Conservation (phyloP, 768 basidiomycete genomes). For the Mycena kentingensis region DNA sequence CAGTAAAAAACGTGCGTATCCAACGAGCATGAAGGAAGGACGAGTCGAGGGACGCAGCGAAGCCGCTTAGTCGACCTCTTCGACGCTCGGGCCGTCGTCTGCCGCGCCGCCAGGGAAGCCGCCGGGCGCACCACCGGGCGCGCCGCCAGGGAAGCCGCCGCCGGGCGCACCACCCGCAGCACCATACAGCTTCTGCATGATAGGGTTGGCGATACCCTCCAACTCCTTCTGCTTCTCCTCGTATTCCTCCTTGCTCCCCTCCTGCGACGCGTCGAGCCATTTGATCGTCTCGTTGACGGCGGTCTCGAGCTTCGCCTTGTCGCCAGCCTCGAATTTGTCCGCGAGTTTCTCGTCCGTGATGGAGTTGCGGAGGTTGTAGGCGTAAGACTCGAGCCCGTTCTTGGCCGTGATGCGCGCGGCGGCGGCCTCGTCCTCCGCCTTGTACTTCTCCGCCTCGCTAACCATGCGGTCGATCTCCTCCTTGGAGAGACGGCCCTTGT, state of each 20-base stretch:
- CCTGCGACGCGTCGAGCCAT: conserved; percentile 86
- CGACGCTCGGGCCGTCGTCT: conserved; percentile 87
- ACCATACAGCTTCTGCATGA: conserved; percentile 76
- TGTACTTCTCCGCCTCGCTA: conserved; percentile 90
- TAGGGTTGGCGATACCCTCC: conserved; percentile 75
- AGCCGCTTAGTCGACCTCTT: conserved; percentile 77
- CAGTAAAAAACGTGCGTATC: not conserved
- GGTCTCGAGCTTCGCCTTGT: conserved; percentile 81
- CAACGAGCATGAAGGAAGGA: conserved; percentile 16
- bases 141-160: conserved; percentile 49
- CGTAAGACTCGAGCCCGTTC: conserved; percentile 92
- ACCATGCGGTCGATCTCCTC: conserved; percentile 99
- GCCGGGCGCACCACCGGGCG: conserved; percentile 54
- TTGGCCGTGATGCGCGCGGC: conserved; percentile 81
- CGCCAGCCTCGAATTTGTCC: conserved; percentile 82
- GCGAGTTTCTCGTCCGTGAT: conserved; percentile 83
- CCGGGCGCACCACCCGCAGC: conserved; percentile 51
- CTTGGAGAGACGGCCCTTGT: conserved; percentile 95
- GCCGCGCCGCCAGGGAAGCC: conserved; percentile 58
- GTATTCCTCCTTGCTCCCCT: conserved; percentile 93
- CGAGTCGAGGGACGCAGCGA: conserved; percentile 15
- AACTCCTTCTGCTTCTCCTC: conserved; percentile 92
- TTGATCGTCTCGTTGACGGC: conserved; percentile 81
- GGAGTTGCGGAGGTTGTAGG: conserved; percentile 94
- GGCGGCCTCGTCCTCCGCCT: conserved; percentile 85